Evolutionary conservation across 1,139 yeast species (phyloP), one percentile per base, ranked within the genome.

Genomic region (Lodderomyces beijingensis): DNA sequence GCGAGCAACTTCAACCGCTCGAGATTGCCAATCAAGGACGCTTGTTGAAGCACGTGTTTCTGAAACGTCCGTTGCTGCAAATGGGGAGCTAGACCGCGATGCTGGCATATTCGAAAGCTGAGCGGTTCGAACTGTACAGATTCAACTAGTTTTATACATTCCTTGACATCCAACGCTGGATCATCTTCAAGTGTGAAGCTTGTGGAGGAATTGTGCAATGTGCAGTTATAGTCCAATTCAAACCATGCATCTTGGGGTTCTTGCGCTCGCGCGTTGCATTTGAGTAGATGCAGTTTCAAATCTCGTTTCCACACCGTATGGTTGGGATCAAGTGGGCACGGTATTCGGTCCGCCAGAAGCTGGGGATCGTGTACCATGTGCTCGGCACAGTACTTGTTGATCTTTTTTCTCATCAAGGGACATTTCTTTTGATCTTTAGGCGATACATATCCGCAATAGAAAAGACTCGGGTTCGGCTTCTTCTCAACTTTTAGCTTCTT

Each of bases 41-140:
- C 71, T 51, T 88, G 96, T 51, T 88, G 96, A 2, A 70, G 53
- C 0, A 91, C 83, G 57, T 88, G 96, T 48, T 86, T 87, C 41
- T 70, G 75, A 50, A 78, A 77, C 20, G 64, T 64, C 25, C 79
- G 55, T 42, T 74, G 71, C 1, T 56, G 53, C 40, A 75, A 51
- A 45, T 84, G 43, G 6, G 35, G 25, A 9, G 51, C 40, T 14
- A 67, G 50, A 2, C 70, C 72, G 0, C 43, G 25, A 35, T 68
- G 74, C 8, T 37, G 27, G 5, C 31, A 27, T 17, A 33, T 37
- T 4, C 33, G 29, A 27, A 34, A 33, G 3, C 22, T 15, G 11
- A 52, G 33, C 7, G 42, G 38, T 9, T 34, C 36, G 23, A 34
- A 54, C 15, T 11, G 31, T 34, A 50, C 35, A 5, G 38, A 32